These are phyloP conservation scores for Starmera quercuum DNA, from an alignment of 805 yeast species.

Conservation along the genomic window DNA sequence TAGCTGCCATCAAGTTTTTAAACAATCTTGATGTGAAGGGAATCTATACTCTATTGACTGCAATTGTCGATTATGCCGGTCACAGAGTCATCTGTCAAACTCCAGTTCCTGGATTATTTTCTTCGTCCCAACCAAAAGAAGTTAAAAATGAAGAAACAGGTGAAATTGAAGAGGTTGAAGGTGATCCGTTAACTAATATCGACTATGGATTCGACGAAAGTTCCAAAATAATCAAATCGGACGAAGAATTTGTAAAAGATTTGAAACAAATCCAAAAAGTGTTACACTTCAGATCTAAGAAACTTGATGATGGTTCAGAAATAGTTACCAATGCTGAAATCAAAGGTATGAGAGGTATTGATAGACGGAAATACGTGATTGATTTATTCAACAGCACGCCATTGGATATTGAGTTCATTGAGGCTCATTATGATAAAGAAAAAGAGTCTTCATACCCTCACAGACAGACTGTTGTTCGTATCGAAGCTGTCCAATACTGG, in stretches of 20 bases:
- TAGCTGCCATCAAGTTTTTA: conserved; percentile 61
- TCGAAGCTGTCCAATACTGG: conserved; percentile 90
- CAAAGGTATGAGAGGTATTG: conserved; percentile 82
- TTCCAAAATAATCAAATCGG: conserved; percentile 38
- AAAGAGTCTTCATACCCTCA: conserved; percentile 64
- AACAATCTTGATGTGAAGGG: conserved; percentile 58
- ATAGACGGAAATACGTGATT: conserved; percentile 74
- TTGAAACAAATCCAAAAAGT: conserved; percentile 60
- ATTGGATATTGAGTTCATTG: conserved; percentile 70
- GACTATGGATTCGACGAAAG: conserved; percentile 69
- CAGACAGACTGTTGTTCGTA: conserved; percentile 67
- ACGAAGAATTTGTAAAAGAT: conserved; percentile 44
- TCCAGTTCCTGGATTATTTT: conserved; percentile 79
- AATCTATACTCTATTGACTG: conserved; percentile 66
- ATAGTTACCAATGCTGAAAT: conserved; percentile 68
- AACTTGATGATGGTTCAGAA: conserved; percentile 37
- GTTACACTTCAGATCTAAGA: conserved; percentile 71
- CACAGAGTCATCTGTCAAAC: conserved; percentile 86
- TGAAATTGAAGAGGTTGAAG: conserved; percentile 26
- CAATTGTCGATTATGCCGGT: conserved; percentile 88
- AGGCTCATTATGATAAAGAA: conserved; percentile 37
- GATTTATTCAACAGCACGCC: conserved; percentile 85
- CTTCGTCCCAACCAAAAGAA: conserved; percentile 29
- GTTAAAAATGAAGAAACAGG: conserved; percentile 34
- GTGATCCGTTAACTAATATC: conserved; percentile 21